Base-by-base conservation (phyloP, 331 rosid genomes). In the Pyrus hybrid region DNA sequence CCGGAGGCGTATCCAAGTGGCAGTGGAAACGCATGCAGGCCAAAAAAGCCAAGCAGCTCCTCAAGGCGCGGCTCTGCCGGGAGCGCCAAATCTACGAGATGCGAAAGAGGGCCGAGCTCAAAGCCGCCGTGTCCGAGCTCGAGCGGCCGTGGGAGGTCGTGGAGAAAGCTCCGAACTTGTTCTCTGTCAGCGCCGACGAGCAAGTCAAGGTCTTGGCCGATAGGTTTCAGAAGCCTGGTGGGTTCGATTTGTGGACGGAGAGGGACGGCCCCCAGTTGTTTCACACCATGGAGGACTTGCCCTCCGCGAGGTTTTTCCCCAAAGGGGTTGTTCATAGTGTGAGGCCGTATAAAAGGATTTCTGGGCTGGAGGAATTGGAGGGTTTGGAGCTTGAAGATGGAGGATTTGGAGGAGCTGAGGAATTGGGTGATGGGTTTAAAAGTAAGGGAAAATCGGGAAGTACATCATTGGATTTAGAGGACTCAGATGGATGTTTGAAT, bases 1-100 rank as follows among this genome's bases (percentile, higher is more conserved):
- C 97, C 0, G 97, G 99, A 0, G 99, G 99, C 32, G 97, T 94
- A 3, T 90, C 97, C 8, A 94, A 94, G 91, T 94, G 96, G 97
- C 91, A 90, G 67, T 94, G 97, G 99, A 94, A 88, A 80, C 87
- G 93, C 54, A 94, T 94, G 97, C 99, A 94, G 80, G 88, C 90
- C 37, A 87, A 80, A 83, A 93, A 93, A 83, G 84, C 89, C 61
- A 91, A 91, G 70, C 97, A 91, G 81, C 88, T 93, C 20, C 84
- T 91, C 74, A 91, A 93, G 82, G 97, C 97, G 8, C 74, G 97
- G n/a, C 86, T 94, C 17, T 64, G 82, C 65, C 95, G 99, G 9
- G 97, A 94, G 81, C 88, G 96, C 63, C 97, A 94, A 80, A 88
- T 94, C 10, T 92, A 92, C 60, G 99, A 94, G 89, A 94, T 94